phyloP scores from a whole-genome alignment of 257 asterid species.

The Salvia hispanica region DNA sequence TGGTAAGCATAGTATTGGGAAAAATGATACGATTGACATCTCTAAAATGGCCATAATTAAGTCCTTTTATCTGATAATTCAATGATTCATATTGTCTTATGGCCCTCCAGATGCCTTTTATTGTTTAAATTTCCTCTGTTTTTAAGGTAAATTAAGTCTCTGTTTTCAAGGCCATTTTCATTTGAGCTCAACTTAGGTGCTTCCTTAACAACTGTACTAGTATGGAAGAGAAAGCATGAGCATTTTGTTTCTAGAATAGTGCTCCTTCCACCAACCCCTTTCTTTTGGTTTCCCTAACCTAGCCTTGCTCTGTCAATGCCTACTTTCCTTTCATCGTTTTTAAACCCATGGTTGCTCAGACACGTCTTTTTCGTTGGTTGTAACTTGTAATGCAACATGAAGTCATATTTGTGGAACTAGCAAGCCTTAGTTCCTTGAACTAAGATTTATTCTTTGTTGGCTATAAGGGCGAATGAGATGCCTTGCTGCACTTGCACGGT shows the following conservation, averaged over 20 bases:
- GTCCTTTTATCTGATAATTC: conserved; percentile 7
- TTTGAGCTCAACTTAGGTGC: not conserved
- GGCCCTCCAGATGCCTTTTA: not conserved
- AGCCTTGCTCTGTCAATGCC: not conserved
- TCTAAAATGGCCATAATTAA: conserved; percentile 6
- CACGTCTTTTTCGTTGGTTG: conserved; percentile 13
- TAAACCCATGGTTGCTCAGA: conserved; percentile 5
- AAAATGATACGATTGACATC: conserved; percentile 14
- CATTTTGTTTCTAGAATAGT: conserved; percentile 10
- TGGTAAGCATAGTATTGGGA: conserved; percentile 18
- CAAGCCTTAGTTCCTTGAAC: conserved; percentile 18
- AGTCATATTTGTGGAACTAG: conserved; percentile 19
- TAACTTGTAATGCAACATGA: not conserved
- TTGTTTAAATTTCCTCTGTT: not conserved
- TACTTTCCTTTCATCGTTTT: conserved; percentile 12
- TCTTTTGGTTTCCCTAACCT: conserved; percentile 7
- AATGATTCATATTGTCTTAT: not conserved
- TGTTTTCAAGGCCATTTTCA: not conserved
- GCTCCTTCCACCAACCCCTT: conserved; percentile 18
- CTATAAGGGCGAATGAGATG: conserved; percentile 91
- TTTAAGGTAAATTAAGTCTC: not conserved
- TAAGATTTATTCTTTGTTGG: conserved; percentile 25
- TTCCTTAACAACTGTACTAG: not conserved
- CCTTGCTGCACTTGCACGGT: conserved; percentile 98
- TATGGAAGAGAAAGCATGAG: not conserved